Evolutionary conservation across 2,329 filamentous ascomycete species (phyloP), one percentile per base, ranked within the genome.

Genomic region (Penicillium psychrosexuale): DNA sequence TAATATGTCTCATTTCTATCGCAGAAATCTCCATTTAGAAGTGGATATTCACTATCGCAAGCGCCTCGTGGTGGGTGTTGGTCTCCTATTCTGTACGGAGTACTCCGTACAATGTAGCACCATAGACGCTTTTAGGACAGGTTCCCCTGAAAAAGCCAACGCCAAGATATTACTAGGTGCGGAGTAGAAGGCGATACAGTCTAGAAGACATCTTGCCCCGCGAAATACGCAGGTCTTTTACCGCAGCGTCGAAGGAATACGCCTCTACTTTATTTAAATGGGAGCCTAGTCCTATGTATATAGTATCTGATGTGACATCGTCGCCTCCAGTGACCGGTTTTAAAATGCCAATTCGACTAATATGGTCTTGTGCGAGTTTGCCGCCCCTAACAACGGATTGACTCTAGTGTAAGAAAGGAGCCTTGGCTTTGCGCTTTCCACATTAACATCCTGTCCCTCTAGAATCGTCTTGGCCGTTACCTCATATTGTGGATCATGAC

Each of bases 361-460:
- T 11, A 55, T 45, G 6, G 39, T 5, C 19, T 19, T 15, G 11
- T 19, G 44, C 31, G 22, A 30, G 19, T 43, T 54, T 37, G 46
- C n/a, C 30, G 24, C 24, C 47, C 19, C 47, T 34, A 45, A 51
- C 17, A 51, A 27, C 36, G 12, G n/a, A 33, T 51, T 51, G 12
- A 38, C 47, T 51, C 39, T 51, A 45, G 52, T 22, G 51, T 38
- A 44, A 13, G 11, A 24, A 31, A 40, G 8, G 24, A 49, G 51
- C 13, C 51, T 53, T 49, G 45, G 45, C 45, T 28, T 28, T 47
- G n/a, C 5, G 19, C n/a, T 19, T 15, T 30, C 19, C 28, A 31
- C 17, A 19, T 27, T 31, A 8, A 28, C 7, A 40, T 28, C 17
- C n/a, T 47, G 7, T 52, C 33, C 12, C 36, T 51, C 5, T 15